A percentile compares a stretch with the other conserved stretches of the same genome.
Conservation (phyloP, 768 basidiomycete species). For the Amanita subjunquillea region DNA sequence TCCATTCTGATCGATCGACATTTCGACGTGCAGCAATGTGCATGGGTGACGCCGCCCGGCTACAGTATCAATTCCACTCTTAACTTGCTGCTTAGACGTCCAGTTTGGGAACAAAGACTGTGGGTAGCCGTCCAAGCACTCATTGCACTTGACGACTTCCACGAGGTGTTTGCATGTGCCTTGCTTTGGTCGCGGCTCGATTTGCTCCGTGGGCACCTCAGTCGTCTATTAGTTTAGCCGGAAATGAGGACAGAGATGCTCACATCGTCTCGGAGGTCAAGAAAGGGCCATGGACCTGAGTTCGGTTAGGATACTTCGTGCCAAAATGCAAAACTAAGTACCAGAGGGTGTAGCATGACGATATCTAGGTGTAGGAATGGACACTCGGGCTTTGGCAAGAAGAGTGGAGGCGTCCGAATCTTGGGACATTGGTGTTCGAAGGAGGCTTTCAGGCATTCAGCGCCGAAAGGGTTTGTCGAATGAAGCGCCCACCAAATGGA, state of each 20-base stretch:
- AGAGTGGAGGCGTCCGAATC: neutral
- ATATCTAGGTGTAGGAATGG: constrained; percentile 3
- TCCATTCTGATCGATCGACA: constrained; percentile 19
- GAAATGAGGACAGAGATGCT: neutral
- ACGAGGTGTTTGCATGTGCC: neutral
- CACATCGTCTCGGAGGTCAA: neutral
- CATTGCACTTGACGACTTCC: neutral
- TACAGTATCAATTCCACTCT: constrained; percentile 27
- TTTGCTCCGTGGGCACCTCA: neutral
- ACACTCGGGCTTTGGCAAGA: neutral
- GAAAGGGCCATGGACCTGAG: constrained; percentile 6
- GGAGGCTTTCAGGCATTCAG: too few relatives aligned
- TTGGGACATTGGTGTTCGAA: neutral
- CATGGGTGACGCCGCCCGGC: constrained; percentile 19
- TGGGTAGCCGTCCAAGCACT: constrained; percentile 30
- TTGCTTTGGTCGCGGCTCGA: neutral
- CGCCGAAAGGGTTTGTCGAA: neutral
- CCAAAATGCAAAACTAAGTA: neutral
- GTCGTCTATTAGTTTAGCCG: neutral
- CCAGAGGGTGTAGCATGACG: constrained; percentile 6
- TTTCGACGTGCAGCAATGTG: constrained; percentile 29
- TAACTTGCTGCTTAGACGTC: constrained; percentile 33
- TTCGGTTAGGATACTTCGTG: neutral
- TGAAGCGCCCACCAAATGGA: neutral
- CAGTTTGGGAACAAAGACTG: constrained; percentile 46